Base-by-base conservation (phyloP, 2,329 filamentous ascomycete genomes). In the Xylaria sp. region DNA sequence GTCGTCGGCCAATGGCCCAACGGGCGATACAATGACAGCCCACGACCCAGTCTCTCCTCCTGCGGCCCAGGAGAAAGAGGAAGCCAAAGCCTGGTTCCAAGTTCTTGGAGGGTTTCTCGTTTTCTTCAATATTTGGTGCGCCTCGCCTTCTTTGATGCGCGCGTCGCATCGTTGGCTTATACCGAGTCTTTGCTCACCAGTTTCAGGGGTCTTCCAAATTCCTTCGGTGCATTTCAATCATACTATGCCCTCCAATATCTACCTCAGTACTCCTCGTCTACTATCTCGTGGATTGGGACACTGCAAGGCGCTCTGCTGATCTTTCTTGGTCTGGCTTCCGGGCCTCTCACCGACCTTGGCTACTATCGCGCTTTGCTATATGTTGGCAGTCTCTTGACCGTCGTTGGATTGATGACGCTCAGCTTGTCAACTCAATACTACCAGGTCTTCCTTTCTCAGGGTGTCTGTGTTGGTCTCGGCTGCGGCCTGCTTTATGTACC, bases 361-460 rank as follows among this genome's bases (percentile, higher is more conserved):
- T 66, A 66, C 31, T 15, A 18, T 31, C 49, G 49, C 49, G 12
- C 12, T 13, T 10, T 31, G 3, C 49, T 54, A 25, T 28, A 28
- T 15, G 23, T 20, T 5, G 49, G 49, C 23, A 28, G 23, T 18
- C 6, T 54, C 3, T 18, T 54, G 12, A 28, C 25, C 2, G 65
- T 82, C 0, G n/a, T 82, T 1, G 82, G 83, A 0, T 75, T 82
- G 8, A 81, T 84, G 71, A 78, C 79, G 72, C 79, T 82, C 2
- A 82, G 79, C 4, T 67, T 82, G 1, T 77, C 78, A 2, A 83
- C 76, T 0, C 72, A 73, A 2, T 83, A 84, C 69, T 83, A 79
- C 78, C 82, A 84, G 10, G 51, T 66, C 2, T 7, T 66, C 6
- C 54, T 66, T 7, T 28, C 64, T 3, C 64, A 66, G 51, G 57